Conservation (phyloP, 2,329 filamentous ascomycete species). For the Ceratocystis variospora region DNA sequence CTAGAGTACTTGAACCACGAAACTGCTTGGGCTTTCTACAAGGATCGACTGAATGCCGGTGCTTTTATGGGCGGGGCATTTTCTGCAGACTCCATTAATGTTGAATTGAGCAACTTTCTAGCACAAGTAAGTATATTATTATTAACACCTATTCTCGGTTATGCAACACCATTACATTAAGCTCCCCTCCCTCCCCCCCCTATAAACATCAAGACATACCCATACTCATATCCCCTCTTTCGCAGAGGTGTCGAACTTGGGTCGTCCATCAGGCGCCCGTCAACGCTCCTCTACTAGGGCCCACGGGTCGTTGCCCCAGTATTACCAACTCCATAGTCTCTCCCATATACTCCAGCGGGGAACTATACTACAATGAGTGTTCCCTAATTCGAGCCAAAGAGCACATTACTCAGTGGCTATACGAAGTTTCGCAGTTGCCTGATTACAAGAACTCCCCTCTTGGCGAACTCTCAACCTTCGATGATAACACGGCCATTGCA, state of each 20-base stretch:
- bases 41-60: conserved; percentile 34
- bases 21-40: conserved; percentile 36
- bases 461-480: not conserved
- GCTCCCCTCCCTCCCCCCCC: not conserved
- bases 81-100: conserved; percentile 29
- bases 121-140: conserved; percentile 31
- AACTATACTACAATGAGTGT: conserved; percentile 43
- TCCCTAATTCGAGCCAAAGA: conserved; percentile 44
- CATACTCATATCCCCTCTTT: conserved; percentile 17
- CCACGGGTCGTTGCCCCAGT: conserved; percentile 30
- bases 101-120: conserved; percentile 38
- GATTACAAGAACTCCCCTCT: conserved; percentile 31
- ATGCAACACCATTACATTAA: not conserved
- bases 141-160: not conserved
- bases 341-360: conserved; percentile 56
- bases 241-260: conserved; percentile 48
- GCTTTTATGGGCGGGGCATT: conserved; percentile 37
- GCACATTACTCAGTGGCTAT: conserved; percentile 47
- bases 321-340: conserved; percentile 40
- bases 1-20: conserved; percentile 45
- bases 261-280: conserved; percentile 37
- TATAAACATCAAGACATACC: conserved; percentile 21
- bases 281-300: conserved; percentile 40
- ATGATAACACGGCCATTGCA: not conserved
- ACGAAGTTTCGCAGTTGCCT: conserved; percentile 35